A percentile compares a stretch with the other conserved stretches of the same genome.
These are phyloP conservation scores for Chenopodium formosanum DNA, from an alignment of 148 eudicot genomes.

Conservation along the genomic window DNA sequence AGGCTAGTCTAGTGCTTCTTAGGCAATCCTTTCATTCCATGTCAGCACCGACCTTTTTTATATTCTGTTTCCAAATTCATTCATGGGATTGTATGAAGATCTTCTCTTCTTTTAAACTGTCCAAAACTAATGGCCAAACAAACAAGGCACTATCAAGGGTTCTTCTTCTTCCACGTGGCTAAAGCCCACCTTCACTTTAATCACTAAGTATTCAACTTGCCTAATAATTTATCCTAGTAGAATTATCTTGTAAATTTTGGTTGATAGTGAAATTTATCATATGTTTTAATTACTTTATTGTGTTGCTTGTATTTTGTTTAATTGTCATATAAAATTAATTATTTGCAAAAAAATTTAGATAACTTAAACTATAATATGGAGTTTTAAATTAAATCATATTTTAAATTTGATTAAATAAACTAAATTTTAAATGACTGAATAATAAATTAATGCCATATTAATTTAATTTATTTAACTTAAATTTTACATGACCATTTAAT, in stretches of 20 bases:
- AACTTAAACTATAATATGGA: no score
- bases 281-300: neutral
- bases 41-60: constrained; percentile 41
- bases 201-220: constrained; percentile 32
- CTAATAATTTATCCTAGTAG: neutral
- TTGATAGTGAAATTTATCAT: neutral
- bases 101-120: constrained; percentile 21
- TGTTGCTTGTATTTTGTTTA: no score
- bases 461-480: no score
- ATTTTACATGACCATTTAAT: no score
- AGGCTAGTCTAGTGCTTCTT: constrained; percentile 10
- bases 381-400: no score
- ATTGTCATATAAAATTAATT: no score
- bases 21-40: constrained; percentile 29
- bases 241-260: neutral
- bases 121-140: constrained; percentile 23
- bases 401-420: no score
- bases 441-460: no score
- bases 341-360: no score
- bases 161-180: constrained; percentile 44
- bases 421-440: no score
- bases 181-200: constrained; percentile 39
- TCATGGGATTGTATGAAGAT: constrained; percentile 35
- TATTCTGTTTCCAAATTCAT: constrained; percentile 30
- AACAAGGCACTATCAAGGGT: constrained; percentile 51